Conservation (phyloP, 225 moss, liverwort and hornwort genomes). For the Bryum argenteum region DNA sequence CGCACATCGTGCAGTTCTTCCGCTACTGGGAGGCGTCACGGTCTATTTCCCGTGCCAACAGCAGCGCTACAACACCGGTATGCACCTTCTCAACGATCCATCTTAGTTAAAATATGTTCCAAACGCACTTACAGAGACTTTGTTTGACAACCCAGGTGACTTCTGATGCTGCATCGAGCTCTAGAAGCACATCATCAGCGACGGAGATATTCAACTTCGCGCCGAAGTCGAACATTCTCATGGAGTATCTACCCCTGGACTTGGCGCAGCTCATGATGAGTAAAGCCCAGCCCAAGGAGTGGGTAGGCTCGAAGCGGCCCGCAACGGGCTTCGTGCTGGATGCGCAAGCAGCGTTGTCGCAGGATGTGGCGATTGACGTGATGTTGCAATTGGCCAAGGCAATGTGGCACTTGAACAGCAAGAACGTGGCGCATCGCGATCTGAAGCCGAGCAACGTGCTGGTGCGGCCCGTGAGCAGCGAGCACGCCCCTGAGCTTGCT, state of each 20-base stretch:
- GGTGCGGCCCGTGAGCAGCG: neutral
- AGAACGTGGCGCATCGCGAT: conserved; percentile 34
- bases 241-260: conserved; percentile 33
- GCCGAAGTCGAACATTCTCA: conserved; percentile 28
- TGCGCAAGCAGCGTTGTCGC: conserved; percentile 7
- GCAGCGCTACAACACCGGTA: neutral
- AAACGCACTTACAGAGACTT: too few species aligned
- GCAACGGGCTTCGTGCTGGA: neutral
- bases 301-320: neutral
- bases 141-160: too few species aligned
- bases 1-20: conserved; percentile 48
- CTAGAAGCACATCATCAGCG: too few species aligned
- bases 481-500: conserved; percentile 29
- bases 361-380: conserved; percentile 28
- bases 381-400: conserved; percentile 51
- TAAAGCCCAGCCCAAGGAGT: neutral
- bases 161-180: too few species aligned
- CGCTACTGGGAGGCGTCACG: conserved; percentile 35
- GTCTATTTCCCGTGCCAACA: neutral
- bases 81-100: too few species aligned
- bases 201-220: neutral
- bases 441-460: conserved; percentile 37
- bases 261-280: neutral
- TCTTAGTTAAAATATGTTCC: too few species aligned
- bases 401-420: conserved; percentile 44